A percentile compares a stretch with the other conserved stretches of the same genome.
Evolutionary conservation across 1,284 basidiomycete genomes (phyloP).

Genomic region (Phlebopus sp.): DNA sequence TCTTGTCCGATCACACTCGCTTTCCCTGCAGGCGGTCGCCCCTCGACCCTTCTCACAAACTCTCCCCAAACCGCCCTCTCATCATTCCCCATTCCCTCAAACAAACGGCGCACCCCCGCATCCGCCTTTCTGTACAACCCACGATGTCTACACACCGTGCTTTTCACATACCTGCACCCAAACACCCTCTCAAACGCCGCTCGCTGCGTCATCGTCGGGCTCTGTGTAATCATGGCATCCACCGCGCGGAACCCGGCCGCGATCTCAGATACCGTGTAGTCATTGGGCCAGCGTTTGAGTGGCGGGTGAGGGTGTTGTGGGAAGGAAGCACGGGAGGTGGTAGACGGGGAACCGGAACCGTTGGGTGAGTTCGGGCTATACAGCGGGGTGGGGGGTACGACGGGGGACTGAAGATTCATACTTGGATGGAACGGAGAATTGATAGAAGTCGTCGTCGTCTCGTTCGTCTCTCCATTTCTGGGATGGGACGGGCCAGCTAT

Average conservation of each 20-base stretch:
- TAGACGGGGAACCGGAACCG: conserved; percentile 4
- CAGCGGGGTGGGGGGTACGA: conserved; percentile 19
- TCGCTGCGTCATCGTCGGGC: conserved; percentile 49
- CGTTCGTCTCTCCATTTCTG: conserved; percentile 17
- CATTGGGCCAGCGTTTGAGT: conserved; percentile 67
- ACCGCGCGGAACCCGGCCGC: conserved; percentile 54
- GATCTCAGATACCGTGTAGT: conserved; percentile 63
- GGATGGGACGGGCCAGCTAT: conserved; percentile 14
- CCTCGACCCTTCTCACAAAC: conserved; percentile 54
- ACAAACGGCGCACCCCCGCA: conserved; percentile 43
- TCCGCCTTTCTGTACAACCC: conserved; percentile 60
- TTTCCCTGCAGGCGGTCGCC: conserved; percentile 24
- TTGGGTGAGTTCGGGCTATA: conserved; percentile 18
- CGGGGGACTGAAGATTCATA: conserved; percentile 21
- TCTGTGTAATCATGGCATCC: conserved; percentile 46
- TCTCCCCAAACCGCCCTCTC: conserved; percentile 65
- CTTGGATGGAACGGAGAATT: conserved; percentile 17
- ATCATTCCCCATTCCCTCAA: conserved; percentile 51
- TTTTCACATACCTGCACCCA: conserved; percentile 64
- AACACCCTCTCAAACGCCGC: conserved; percentile 64
- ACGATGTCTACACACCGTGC: conserved; percentile 65
- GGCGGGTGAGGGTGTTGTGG: conserved; percentile 54
- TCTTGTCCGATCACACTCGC: conserved; percentile 3
- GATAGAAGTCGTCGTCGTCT: conserved; percentile 16
- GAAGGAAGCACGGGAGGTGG: conserved; percentile 31